phyloP scores from a whole-genome alignment of 768 basidiomycete genomes.

The Serendipita sp. region DNA sequence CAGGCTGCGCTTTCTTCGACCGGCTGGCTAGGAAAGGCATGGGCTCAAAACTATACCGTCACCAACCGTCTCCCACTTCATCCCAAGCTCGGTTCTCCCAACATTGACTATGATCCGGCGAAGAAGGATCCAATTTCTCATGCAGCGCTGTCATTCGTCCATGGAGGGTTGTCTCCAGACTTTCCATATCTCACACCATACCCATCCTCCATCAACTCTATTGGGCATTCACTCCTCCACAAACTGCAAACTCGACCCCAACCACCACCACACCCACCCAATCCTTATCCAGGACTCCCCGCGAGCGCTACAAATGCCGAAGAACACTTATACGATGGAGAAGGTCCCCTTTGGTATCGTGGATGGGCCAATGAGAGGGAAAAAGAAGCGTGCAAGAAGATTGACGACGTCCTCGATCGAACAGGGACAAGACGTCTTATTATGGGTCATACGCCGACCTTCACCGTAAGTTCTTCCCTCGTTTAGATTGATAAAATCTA shows the following conservation, averaged over 20 bases:
- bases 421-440: constrained; percentile 80
- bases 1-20: constrained; percentile 51
- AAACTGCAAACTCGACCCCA: constrained; percentile 60
- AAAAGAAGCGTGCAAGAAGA: constrained; percentile 46
- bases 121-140: constrained; percentile 50
- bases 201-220: constrained; percentile 63
- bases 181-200: constrained; percentile 68
- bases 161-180: constrained; percentile 73
- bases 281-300: constrained; percentile 34
- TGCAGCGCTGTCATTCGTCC: constrained; percentile 80
- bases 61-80: constrained; percentile 72
- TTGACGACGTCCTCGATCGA: constrained; percentile 51
- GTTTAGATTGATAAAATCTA: background rate
- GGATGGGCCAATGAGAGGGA: constrained; percentile 55
- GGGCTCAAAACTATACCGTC: constrained; percentile 75
- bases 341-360: constrained; percentile 90
- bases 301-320: constrained; percentile 49
- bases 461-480: constrained; percentile 32
- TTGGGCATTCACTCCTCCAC: constrained; percentile 51
- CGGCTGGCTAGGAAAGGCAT: constrained; percentile 65
- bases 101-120: constrained; percentile 34
- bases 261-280: constrained; percentile 64
- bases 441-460: constrained; percentile 95
- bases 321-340: constrained; percentile 47
- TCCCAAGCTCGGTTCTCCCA: constrained; percentile 47